phyloP scores from a whole-genome alignment of 805 yeast genomes.

The Candida multigemmis region DNA sequence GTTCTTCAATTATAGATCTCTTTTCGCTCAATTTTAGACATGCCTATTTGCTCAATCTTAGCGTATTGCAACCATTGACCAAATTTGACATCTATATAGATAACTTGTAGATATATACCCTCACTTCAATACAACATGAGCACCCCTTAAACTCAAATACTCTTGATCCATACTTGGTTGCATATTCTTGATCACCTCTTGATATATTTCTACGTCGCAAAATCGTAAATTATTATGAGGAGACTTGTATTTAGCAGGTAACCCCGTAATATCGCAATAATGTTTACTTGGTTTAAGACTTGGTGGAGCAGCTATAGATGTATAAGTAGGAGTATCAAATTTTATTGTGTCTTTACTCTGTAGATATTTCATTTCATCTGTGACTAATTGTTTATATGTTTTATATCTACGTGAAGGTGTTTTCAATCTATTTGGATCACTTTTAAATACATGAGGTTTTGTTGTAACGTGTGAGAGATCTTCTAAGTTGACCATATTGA shows the following conservation, averaged over 20 bases:
- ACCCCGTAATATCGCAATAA: conserved; percentile 91
- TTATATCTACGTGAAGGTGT: conserved; percentile 58
- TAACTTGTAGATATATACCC: too few species aligned
- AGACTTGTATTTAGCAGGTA: conserved; percentile 66
- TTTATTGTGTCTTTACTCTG: conserved; percentile 29
- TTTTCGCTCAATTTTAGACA: too few species aligned
- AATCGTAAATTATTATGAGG: conserved; percentile 71
- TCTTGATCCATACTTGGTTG: conserved; percentile 92
- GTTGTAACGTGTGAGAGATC: conserved; percentile 30
- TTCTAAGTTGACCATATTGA: conserved; percentile 9
- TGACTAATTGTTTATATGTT: conserved; percentile 59
- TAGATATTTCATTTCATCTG: conserved; percentile 70
- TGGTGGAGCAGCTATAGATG: conserved; percentile 78
- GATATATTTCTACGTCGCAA: conserved; percentile 74
- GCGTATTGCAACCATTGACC: too few species aligned
- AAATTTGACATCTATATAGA: too few species aligned
- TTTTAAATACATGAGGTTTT: conserved; percentile 48
- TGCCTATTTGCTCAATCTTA: too few species aligned
- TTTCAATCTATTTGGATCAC: conserved; percentile 31
- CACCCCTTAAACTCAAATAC: conserved; percentile 78
- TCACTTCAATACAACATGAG: conserved; percentile 69
- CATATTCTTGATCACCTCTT: conserved; percentile 63
- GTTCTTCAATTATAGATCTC: too few species aligned
- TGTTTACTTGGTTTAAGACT: conserved; percentile 70
- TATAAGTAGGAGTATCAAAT: conserved; percentile 54